phyloP scores from a whole-genome alignment of 2,329 filamentous ascomycete genomes.

The Myriosclerotinia curreyana region DNA sequence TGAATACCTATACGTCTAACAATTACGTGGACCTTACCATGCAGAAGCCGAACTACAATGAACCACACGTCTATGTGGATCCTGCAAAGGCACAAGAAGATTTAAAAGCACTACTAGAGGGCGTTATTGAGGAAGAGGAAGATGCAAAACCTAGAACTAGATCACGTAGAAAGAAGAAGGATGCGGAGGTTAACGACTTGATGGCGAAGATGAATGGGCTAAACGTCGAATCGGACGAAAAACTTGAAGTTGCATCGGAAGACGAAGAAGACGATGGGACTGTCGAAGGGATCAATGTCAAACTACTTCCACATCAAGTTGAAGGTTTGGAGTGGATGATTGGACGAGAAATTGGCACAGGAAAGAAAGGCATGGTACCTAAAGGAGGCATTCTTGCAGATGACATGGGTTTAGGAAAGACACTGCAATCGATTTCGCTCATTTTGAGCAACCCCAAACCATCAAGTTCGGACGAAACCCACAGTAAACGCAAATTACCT shows the following conservation, averaged over 20 bases:
- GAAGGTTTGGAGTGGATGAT: conserved; percentile 95
- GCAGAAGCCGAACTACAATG: conserved; percentile 28
- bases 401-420: conserved; percentile 97
- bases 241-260: conserved; percentile 40
- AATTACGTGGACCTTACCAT: conserved; percentile 38
- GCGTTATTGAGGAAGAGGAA: conserved; percentile 68
- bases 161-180: conserved; percentile 42
- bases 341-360: conserved; percentile 81
- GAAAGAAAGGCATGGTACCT: conserved; percentile 76
- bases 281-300: conserved; percentile 81
- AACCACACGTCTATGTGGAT: conserved; percentile 46
- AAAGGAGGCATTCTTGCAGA: conserved; percentile 95
- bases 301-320: conserved; percentile 87
- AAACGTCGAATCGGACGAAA: conserved; percentile 44
- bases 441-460: conserved; percentile 80
- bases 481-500: conserved; percentile 64
- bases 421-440: conserved; percentile 85
- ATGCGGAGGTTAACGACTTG: conserved; percentile 37
- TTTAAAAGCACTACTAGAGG: conserved; percentile 78
- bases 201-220: conserved; percentile 41
- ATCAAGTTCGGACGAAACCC: conserved; percentile 50
- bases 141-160: conserved; percentile 43
- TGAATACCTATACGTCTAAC: conserved; percentile 30
- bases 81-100: conserved; percentile 70
- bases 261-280: conserved; percentile 57